These are phyloP conservation scores for Fusarium sp. DNA, from an alignment of 2,329 filamentous ascomycete genomes.

Conservation along the genomic window DNA sequence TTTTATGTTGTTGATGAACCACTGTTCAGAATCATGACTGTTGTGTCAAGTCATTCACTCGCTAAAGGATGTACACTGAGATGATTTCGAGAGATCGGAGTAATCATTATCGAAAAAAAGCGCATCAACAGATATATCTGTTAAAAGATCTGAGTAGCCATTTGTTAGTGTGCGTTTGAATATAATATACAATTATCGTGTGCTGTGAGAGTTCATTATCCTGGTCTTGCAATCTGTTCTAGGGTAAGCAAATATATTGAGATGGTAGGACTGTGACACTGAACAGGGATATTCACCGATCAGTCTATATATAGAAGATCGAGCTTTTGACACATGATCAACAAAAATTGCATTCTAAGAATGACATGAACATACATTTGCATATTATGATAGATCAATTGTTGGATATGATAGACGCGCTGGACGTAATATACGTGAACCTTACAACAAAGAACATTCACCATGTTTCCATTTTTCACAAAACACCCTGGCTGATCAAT, in stretches of 20 bases:
- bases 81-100: too few relatives aligned
- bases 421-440: background rate
- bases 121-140: too few relatives aligned
- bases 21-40: too few relatives aligned
- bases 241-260: constrained; percentile 13
- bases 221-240: background rate
- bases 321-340: background rate
- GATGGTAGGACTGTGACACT: background rate
- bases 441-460: background rate
- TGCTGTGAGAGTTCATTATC: background rate
- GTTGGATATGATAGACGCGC: background rate
- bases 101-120: too few relatives aligned
- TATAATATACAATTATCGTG: background rate
- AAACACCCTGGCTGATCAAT: constrained; percentile 11
- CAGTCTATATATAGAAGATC: constrained; percentile 6
- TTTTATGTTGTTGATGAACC: rapidly evolving
- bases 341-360: background rate
- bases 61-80: too few relatives aligned
- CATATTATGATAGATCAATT: background rate
- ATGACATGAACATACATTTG: background rate
- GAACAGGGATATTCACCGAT: constrained; percentile 3
- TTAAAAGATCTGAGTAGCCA: too few relatives aligned
- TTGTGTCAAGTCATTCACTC: too few relatives aligned
- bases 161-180: background rate
- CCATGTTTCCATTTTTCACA: background rate